Conservation (phyloP, 345 rosid genomes). For the Salix exigua region DNA sequence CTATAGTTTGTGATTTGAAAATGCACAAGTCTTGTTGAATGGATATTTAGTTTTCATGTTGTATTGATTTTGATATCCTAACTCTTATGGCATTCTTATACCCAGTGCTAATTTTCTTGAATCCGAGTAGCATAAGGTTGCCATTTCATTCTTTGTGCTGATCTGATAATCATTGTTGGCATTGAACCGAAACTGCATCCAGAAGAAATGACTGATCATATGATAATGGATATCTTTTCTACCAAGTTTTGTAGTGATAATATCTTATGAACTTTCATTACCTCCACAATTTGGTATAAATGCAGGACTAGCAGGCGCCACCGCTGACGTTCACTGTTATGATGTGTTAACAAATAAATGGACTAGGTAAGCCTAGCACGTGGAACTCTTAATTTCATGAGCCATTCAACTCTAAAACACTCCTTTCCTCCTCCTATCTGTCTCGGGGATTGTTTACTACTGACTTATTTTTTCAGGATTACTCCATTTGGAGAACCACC, state of each 20-base stretch:
- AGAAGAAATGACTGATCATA: conserved; percentile 3
- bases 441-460: not conserved
- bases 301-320: conserved; percentile 97
- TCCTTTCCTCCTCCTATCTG: not conserved
- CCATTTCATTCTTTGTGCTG: not conserved
- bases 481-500: conserved; percentile 96
- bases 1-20: not conserved
- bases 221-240: not conserved
- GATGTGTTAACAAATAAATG: conserved; percentile 90
- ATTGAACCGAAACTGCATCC: not conserved
- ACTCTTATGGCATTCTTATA: not conserved
- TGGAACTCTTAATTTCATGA: not conserved
- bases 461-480: conserved; percentile 44
- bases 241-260: not conserved
- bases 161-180: not conserved
- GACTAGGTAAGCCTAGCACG: conserved; percentile 65
- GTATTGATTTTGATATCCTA: not conserved
- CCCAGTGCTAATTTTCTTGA: not conserved
- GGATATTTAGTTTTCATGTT: not conserved
- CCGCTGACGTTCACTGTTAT: conserved; percentile 97
- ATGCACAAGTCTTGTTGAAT: not conserved
- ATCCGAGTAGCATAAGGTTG: not conserved
- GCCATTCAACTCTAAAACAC: not conserved
- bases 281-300: conserved; percentile 20
- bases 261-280: not conserved